A percentile compares a stretch with the other conserved stretches of the same genome.
phyloP scores from a whole-genome alignment of 2,329 filamentous ascomycete genomes.

The Colletotrichum truncatum region DNA sequence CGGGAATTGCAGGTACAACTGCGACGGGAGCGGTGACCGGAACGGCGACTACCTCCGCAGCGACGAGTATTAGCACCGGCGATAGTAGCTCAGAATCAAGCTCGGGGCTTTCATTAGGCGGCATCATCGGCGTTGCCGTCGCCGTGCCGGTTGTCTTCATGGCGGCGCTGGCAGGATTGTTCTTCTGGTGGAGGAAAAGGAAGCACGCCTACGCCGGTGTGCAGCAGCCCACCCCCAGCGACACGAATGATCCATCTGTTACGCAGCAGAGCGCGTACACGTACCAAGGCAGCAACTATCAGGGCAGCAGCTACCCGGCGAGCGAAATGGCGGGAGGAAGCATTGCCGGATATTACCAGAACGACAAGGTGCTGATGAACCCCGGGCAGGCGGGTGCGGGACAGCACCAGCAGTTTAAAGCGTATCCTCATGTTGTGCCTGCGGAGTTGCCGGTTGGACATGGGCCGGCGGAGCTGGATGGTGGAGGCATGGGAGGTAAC shows the following conservation, averaged over 20 bases:
- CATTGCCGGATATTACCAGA: constrained; percentile 17
- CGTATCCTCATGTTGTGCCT: constrained; percentile 2
- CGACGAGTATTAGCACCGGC: not conserved
- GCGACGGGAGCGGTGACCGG: no score
- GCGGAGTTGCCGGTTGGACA: constrained; percentile 1
- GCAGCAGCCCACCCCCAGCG: not conserved
- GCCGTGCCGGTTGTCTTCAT: constrained; percentile 7
- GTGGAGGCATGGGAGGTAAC: not conserved
- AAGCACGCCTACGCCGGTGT: constrained; percentile 23
- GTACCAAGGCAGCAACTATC: constrained; percentile 2
- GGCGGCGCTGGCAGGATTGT: constrained; percentile 15
- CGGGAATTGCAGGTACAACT: not conserved
- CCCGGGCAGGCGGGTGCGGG: not conserved
- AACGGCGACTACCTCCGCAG: no score
- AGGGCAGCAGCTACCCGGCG: not conserved
- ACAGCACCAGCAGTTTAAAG: constrained; percentile 15
- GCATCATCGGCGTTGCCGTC: constrained; percentile 10
- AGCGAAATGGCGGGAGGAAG: constrained; percentile 9
- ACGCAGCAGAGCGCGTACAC: constrained; percentile 1
- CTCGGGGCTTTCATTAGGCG: not conserved
- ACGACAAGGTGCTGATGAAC: constrained; percentile 23
- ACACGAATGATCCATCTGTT: not conserved
- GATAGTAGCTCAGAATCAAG: not conserved
- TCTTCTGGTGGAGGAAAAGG: constrained; percentile 17
- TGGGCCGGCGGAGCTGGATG: not conserved